Evolutionary conservation across 176 grass and related monocot genomes (phyloP), one percentile per base, ranked within the genome.

Genomic region (Musa troglodytarum): DNA sequence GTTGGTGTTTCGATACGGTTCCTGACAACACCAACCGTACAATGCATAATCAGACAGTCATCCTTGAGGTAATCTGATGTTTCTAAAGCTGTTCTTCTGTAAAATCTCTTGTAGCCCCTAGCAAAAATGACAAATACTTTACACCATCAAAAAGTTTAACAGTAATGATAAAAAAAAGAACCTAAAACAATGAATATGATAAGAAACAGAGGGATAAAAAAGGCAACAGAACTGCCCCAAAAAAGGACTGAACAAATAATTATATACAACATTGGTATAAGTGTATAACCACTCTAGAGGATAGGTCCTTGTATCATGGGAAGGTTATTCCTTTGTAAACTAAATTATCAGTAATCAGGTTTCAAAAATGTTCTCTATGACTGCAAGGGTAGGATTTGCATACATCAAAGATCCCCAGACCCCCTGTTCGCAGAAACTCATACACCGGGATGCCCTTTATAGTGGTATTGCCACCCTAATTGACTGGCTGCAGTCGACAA

Each of bases 51-150:
- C 21, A 96, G 74, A 69, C 88, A 88, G 74, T 96, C 92, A 2
- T 92, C 75, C 77, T 88, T 91, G 51, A 96, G 77, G 72, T 85
- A 96, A 76, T 89, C 86, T 2, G 92, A 96, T 63, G 76, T 54
- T 78, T 96, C 88, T 78, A 96, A 76, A 49, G 73, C 64, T 51
- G 92, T 72, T 63, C 88, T 86, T 85, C 81, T 91, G 92, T 86
- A 96, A 83, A 96, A 96, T 51, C 88, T 74, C 73, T 96, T 96
- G 86, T 96, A 96, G 53, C 92, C 92, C 92, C 92, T 96, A 83
- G 53, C 74, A 75, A 80, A 49, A 76, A 10, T 53, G 4, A 43
- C 20, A 59, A 25, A 58, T n/a, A 73, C 21, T 71, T 11, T 24
- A 57, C 22, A 28, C n/a, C 28, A 61, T 34, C 11, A 17, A 1